Base-by-base conservation (phyloP, 2,329 filamentous ascomycete species). In the Aspergillus melleus region DNA sequence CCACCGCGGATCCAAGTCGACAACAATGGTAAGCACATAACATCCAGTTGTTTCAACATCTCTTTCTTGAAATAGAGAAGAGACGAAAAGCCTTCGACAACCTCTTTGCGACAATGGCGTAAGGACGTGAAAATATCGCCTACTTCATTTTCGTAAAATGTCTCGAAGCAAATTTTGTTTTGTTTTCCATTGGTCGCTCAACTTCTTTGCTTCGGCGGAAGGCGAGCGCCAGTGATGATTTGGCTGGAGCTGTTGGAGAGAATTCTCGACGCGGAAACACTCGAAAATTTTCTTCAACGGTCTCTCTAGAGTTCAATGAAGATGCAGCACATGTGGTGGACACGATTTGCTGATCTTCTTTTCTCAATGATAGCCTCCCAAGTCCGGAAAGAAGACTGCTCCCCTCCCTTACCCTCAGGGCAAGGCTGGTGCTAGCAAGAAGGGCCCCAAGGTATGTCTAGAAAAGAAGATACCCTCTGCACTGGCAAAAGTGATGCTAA, bases 361-460 rank as follows among this genome's bases (percentile, higher is more conserved):
- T 96, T 92, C 94, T 98, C 94, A 95, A 98, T 98, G 93, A 98
- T 86, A 98, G 95, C 92, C 95, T 90, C 91, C 94, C 80, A 99
- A 98, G 86, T 76, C 80, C 76, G 92, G 92, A 86, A 98, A 97
- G 91, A 98, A 97, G 88, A 89, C 91, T 83, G 95, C 95, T 76
- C 86, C 95, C 80, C 92, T 95, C 84, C 95, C 95, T 81, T 96
- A 96, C 88, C 91, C 92, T 79, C 89, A 93, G 85, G 87, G 89
- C 77, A 96, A 96, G 88, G 91, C 93, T 84, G 87, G 87, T 76
- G 76, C 80, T 67, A 85, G 85, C 76, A 97, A 97, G 91, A 99
- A 98, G 90, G 86, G 87, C 72, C 87, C 92, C 75, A 99, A 98
- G 93, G 95, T 98, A 80, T 79, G 90, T 88, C 11, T 26, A 16